These are phyloP conservation scores for Colletotrichum theobromicola DNA, from an alignment of 2,329 filamentous ascomycete species.

Conservation along the genomic window DNA sequence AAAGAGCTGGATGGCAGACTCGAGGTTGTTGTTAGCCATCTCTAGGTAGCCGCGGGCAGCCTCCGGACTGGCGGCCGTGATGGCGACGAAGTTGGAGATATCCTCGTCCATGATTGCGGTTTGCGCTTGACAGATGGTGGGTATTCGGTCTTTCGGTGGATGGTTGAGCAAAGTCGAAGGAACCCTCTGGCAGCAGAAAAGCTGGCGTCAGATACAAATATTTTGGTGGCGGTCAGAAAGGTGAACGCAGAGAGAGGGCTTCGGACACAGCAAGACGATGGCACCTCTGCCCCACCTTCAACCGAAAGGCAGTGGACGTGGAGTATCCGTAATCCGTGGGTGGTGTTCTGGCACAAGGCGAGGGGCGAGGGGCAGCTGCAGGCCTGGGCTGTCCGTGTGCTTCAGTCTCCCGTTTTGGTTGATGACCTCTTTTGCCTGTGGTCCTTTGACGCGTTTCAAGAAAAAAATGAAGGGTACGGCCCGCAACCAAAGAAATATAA, in stretches of 20 bases:
- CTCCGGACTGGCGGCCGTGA: conserved; percentile 77
- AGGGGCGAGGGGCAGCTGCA: conserved; percentile 5
- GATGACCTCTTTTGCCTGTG: background rate
- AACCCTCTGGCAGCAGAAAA: background rate
- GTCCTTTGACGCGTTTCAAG: background rate
- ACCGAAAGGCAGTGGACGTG: background rate
- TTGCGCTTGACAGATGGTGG: background rate
- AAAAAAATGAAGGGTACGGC: background rate
- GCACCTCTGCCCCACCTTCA: conserved; percentile 19
- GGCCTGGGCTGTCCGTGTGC: background rate
- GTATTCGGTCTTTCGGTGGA: background rate
- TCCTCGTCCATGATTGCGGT: conserved; percentile 68
- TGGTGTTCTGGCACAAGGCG: background rate
- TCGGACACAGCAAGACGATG: background rate
- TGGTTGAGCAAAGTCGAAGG: background rate
- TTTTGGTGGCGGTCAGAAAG: conserved; percentile 4
- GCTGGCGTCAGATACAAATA: background rate
- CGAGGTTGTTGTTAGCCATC: conserved; percentile 82
- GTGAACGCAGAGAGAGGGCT: background rate
- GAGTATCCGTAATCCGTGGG: background rate
- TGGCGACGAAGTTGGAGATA: conserved; percentile 78
- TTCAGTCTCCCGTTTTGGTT: background rate
- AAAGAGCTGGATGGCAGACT: conserved; percentile 87
- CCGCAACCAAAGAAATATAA: background rate
- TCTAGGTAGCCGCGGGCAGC: conserved; percentile 84